Evolutionary conservation across 148 eudicot species (phyloP).

Genomic region (Rhododendron vialii): DNA sequence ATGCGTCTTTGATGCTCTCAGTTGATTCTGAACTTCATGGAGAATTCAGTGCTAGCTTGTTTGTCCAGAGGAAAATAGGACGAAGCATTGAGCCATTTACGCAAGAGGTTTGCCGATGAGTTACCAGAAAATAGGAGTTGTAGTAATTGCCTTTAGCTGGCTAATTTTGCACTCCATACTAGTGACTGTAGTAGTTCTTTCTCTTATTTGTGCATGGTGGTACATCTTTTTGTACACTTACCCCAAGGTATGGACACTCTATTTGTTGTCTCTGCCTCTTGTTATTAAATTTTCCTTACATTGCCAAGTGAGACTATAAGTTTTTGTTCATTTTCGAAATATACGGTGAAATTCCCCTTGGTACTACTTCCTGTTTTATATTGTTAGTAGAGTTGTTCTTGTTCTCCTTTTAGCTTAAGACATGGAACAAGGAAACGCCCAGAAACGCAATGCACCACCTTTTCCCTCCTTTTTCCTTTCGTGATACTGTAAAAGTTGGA

Average conservation of each 20-base stretch:
- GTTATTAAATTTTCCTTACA: neutral
- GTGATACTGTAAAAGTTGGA: neutral
- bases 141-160: slow-evolving; percentile 67
- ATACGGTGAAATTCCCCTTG: neutral
- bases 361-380: neutral
- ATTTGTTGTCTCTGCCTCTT: neutral
- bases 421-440: neutral
- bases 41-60: too few species aligned
- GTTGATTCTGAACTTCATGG: too few species aligned
- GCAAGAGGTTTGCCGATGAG: too few species aligned
- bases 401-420: neutral
- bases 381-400: neutral
- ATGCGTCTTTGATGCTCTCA: too few species aligned
- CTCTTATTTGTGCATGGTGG: slow-evolving; percentile 76
- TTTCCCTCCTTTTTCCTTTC: neutral
- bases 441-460: neutral
- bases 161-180: slow-evolving; percentile 56
- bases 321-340: neutral
- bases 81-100: too few species aligned
- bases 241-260: slow-evolving; percentile 61
- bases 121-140: slow-evolving; percentile 26
- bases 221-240: slow-evolving; percentile 88
- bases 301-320: neutral
- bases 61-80: too few species aligned
- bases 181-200: slow-evolving; percentile 44